Base-by-base conservation (phyloP, 1,284 basidiomycete species). In the Sphagnurus paluster region DNA sequence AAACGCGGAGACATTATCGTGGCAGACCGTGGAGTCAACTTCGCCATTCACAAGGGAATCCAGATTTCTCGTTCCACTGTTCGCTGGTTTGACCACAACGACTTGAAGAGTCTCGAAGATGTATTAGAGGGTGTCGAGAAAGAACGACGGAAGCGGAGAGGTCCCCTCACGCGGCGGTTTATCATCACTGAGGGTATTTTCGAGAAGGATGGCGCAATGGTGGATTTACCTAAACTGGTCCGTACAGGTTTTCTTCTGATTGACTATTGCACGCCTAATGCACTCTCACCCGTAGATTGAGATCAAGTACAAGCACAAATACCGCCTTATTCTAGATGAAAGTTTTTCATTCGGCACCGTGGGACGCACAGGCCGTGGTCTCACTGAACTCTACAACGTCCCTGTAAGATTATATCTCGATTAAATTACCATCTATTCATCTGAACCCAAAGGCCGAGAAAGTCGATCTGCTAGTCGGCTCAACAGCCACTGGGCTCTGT, bases 1-100 rank as follows among this genome's bases (percentile, higher is more conserved):
- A 99, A 99, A 67, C 87, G 97, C 54, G 95, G 95, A 3, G 97
- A 99, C 61, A 86, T 98, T 59, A 96, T 99, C 61, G 90, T 99
- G n/a, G 95, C 93, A 2, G 97, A 99, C 66, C 84, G 93, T 23
- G 85, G 87, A 32, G 87, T 96, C 58, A 97, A 92, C 69, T 95
- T 98, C 68, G 85, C 93, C 17, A 93, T 98, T 52, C 94, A 98
- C 67, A 97, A 96, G 67, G 97, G 95, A n/a, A 84, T 99, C 24
- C 90, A 98, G 67, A 93, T 98, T 53, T 93, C 90, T 25, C 88
- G 97, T 40, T 93, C 88, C 16, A 95, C 89, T 1, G 82, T 98
- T 39, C 82, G 89, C 35, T 99, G 93, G 93, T 99, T 86, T 65
- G 93, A 98, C 56, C 96, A 99, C 68, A 96, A 97, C 61, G 92